Base-by-base conservation (phyloP, 192 early-diverging fungal species). In the Coemansia aciculifera region DNA sequence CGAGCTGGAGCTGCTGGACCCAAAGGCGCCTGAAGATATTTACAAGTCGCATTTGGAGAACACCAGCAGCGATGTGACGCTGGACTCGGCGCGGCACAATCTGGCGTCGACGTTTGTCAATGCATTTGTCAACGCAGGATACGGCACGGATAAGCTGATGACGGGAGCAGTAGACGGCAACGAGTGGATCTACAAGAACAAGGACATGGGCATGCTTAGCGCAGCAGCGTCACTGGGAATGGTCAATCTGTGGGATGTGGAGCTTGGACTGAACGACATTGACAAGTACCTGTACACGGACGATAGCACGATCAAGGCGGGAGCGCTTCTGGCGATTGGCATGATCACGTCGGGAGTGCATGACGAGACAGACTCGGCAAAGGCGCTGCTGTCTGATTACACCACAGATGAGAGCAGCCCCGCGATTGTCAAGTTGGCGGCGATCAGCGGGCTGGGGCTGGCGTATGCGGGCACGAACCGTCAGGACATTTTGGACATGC, bases 21-120 rank as follows among this genome's bases (percentile, higher is more conserved):
- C 98, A 48, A 98, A 98, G 83, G 86, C 90, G 15, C 96, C 98
- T 2, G 95, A 98, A 71, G 98, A 99, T 72, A 97, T 99, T 69
- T 99, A 99, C 87, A 99, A 99, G 84, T 88, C 87, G 56, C 95
- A 98, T 74, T 75, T 98, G 68, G 96, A 99, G 78, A 95, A 96
- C 79, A 89, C 86, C 39, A 86, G 89, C 57, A 27, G 52, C n/a
- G 82, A 81, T 13, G 78, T 83, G 27, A 88, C 85, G 49, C 90
- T 98, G 32, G 96, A 98, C 72, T 97, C 95, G 71, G 95, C 95
- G 32, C 89, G 93, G 39, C 94, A 97, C 71, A 98, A 99, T 74
- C 82, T 99, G 57, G 93, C 98, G 3, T 95, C 95, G 32, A 95
- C 96, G 2, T 97, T 98, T 89, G 98, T 99, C 38, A 99, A 98